Evolutionary conservation across 2,329 filamentous ascomycete genomes (phyloP), one percentile per base, ranked within the genome.

Genomic region (Aspergillaceae sp.): DNA sequence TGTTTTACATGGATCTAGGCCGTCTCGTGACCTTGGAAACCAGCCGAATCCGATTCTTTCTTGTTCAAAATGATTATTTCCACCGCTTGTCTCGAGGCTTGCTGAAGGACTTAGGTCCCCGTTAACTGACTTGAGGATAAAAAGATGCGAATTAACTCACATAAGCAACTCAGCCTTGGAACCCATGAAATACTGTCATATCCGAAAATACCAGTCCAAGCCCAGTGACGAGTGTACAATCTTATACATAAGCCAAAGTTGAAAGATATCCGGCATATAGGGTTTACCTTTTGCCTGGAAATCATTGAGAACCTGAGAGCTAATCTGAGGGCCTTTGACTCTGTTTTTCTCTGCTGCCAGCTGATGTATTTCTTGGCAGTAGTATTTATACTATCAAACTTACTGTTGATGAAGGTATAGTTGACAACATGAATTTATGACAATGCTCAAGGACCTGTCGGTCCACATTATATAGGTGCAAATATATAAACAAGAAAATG

Each of bases 221-320:
- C 62, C 66, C 66, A 41, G 54, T 70, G 67, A 70, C 62, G 67
- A 70, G 56, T 50, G 37, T 49, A 37, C 44, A 65, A 61, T 56
- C 64, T 19, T 19, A 63, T 32, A 6, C 58, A 66, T 62, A 70
- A 70, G 68, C 68, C 68, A 71, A 70, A 71, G 59, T 67, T 68
- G 67, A 51, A 68, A 52, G 67, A 56, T 66, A 71, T 67, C 68
- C 67, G 61, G 60, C 45, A 41, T 37, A 37, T 28, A 10, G 30
- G 7, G 19, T 19, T 19, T 19, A 11, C 10, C 35, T 41, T 44
- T 45, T 55, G 63, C 59, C 57, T 67, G 65, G 68, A 68, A 64
- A 64, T 59, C 65, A 45, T 59, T 71, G 68, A 67, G 58, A 67
- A 70, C 66, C 54, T 58, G 68, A 70, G 68, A 70, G 68, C 68